These are phyloP conservation scores for Pluteus cervinus DNA, from an alignment of 768 basidiomycete species.

Conservation along the genomic window DNA sequence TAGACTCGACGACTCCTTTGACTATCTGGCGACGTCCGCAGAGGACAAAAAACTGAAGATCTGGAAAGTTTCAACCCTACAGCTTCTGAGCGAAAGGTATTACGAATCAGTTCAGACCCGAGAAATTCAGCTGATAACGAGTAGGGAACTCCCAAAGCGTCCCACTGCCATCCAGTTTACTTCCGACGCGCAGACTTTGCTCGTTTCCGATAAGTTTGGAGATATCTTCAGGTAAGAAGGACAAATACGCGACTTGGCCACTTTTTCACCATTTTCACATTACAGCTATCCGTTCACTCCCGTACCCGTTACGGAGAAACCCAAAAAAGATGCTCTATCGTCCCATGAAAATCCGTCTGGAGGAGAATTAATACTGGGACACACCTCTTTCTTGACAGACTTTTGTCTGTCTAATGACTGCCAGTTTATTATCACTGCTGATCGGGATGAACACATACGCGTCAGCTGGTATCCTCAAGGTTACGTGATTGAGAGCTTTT, in stretches of 20 bases:
- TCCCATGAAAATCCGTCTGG: constrained; percentile 69
- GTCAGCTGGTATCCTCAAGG: constrained; percentile 88
- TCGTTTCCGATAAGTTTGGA: constrained; percentile 92
- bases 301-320: constrained; percentile 21
- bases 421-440: constrained; percentile 78
- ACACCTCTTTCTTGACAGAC: constrained; percentile 78
- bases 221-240: constrained; percentile 76
- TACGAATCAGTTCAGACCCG: constrained; percentile 10
- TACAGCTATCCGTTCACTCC: constrained; percentile 57
- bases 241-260: neutral
- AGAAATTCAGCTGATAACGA: too few relatives aligned
- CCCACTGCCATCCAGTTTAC: constrained; percentile 68
- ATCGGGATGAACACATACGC: constrained; percentile 93
- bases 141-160: constrained; percentile 79
- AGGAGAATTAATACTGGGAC: constrained; percentile 75
- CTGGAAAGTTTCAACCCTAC: constrained; percentile 56
- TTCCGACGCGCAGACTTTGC: constrained; percentile 51
- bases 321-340: constrained; percentile 32
- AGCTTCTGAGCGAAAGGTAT: constrained; percentile 59
- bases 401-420: constrained; percentile 66
- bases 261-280: constrained; percentile 1
- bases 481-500: constrained; percentile 79
- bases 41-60: constrained; percentile 83
- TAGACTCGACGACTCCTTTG: constrained; percentile 37
- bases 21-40: constrained; percentile 53